Evolutionary conservation across 140 eudicot genomes (phyloP).

Genomic region (Flaveria floridana): DNA sequence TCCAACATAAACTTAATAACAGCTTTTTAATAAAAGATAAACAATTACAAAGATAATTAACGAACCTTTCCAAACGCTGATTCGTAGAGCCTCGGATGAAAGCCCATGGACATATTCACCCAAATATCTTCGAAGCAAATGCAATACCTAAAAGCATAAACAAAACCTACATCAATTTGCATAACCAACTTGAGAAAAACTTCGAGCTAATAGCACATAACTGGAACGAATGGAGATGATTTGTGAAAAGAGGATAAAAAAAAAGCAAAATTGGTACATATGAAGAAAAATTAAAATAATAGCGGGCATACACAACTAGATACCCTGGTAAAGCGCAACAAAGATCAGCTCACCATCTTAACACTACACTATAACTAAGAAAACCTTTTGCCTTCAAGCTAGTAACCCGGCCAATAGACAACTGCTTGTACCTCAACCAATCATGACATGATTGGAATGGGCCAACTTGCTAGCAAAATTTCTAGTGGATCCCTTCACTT

Average conservation of each 20-base stretch:
- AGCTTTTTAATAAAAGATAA: not conserved
- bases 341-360: not conserved
- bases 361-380: not conserved
- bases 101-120: slow-evolving; percentile 99
- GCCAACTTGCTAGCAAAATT: not conserved
- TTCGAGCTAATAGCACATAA: slow-evolving; percentile 16
- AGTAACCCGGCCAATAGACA: not conserved
- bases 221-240: not conserved
- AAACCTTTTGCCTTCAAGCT: not conserved
- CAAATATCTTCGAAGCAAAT: slow-evolving; percentile 92
- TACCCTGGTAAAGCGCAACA: not conserved
- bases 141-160: slow-evolving; percentile 64
- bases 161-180: slow-evolving; percentile 20
- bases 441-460: not conserved
- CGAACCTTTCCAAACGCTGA: slow-evolving; percentile 96
- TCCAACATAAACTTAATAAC: slow-evolving; percentile 9
- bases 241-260: not conserved
- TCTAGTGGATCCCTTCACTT: not conserved
- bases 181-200: slow-evolving; percentile 11
- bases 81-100: slow-evolving; percentile 90
- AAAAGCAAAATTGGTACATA: not conserved
- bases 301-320: not conserved
- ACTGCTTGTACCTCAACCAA: not conserved
- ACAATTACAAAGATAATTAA: not conserved
- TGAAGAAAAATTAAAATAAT: not conserved